These are phyloP conservation scores for Mucor sp. DNA, from an alignment of 371 early-diverging fungal genomes.

Conservation along the genomic window DNA sequence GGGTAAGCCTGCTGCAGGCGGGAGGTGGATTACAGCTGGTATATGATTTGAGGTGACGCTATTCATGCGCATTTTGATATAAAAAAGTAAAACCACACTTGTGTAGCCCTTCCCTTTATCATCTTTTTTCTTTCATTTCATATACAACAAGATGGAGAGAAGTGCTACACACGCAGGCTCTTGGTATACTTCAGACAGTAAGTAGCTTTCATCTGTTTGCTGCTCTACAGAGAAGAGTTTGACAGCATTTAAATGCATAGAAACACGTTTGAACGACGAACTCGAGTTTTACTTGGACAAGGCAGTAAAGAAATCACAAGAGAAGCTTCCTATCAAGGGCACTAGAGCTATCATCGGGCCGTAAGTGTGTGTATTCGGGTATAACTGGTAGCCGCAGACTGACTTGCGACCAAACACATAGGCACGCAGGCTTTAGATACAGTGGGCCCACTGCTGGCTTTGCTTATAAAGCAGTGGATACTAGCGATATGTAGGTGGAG, in stretches of 20 bases:
- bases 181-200: slow-evolving; percentile 73
- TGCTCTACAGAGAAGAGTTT: background rate
- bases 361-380: slow-evolving; percentile 43
- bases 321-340: slow-evolving; percentile 48
- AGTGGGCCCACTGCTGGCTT: slow-evolving; percentile 90
- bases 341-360: slow-evolving; percentile 85
- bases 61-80: background rate
- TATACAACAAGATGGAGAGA: background rate
- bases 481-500: slow-evolving; percentile 54
- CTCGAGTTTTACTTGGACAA: slow-evolving; percentile 55
- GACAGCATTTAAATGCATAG: slow-evolving; percentile 8
- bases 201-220: background rate
- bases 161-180: slow-evolving; percentile 80
- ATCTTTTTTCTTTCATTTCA: background rate
- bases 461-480: slow-evolving; percentile 78
- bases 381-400: background rate
- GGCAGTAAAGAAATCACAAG: slow-evolving; percentile 32
- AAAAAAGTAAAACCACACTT: background rate
- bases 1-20: no score
- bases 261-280: slow-evolving; percentile 36
- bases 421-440: slow-evolving; percentile 92
- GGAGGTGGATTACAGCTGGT: no score
- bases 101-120: background rate
- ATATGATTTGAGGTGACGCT: background rate
- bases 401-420: slow-evolving; percentile 26